These are phyloP conservation scores for Monosporascus sp. DNA, from an alignment of 2,329 filamentous ascomycete genomes.

Conservation along the genomic window DNA sequence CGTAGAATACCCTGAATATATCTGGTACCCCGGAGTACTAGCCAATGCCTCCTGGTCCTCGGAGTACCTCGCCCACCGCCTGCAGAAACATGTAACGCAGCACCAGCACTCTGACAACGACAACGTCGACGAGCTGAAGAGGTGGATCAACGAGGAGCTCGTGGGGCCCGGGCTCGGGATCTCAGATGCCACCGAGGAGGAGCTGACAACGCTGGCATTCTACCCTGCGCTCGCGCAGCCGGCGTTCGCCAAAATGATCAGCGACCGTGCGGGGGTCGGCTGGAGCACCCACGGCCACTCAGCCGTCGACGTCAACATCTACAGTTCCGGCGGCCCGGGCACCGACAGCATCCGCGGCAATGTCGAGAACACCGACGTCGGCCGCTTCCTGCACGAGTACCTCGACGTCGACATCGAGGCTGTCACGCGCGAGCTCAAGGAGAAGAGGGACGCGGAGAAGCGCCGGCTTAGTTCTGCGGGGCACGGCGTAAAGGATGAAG, in stretches of 20 bases:
- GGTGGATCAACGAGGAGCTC: slow-evolving; percentile 64
- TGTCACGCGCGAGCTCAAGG: slow-evolving; percentile 69
- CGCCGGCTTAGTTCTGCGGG: slow-evolving; percentile 5
- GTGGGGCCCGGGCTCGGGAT: slow-evolving; percentile 71
- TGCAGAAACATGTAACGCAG: slow-evolving; percentile 52
- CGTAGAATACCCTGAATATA: slow-evolving; percentile 49
- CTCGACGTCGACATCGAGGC: slow-evolving; percentile 72
- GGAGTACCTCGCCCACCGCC: slow-evolving; percentile 61
- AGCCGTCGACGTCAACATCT: slow-evolving; percentile 94
- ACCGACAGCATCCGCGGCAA: slow-evolving; percentile 69
- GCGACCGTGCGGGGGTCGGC: slow-evolving; percentile 78
- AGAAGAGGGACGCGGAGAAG: slow-evolving; percentile 37
- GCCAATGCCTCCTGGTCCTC: slow-evolving; percentile 71
- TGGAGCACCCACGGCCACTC: slow-evolving; percentile 94
- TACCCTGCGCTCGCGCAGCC: slow-evolving; percentile 48
- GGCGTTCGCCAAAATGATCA: slow-evolving; percentile 79
- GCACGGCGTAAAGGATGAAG: not conserved
- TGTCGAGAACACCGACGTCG: slow-evolving; percentile 91
- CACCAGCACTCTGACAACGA: not conserved
- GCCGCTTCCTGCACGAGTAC: slow-evolving; percentile 73
- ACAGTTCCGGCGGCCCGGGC: slow-evolving; percentile 65
- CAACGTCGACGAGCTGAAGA: slow-evolving; percentile 38
- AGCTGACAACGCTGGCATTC: slow-evolving; percentile 62
- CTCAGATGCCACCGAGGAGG: slow-evolving; percentile 61
- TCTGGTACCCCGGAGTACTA: slow-evolving; percentile 79